Percentiles rank a stretch among this genome's conserved stretches.
phyloP scores from a whole-genome alignment of 2,329 filamentous ascomycete species.

The Pseudogymnoascus sp. region DNA sequence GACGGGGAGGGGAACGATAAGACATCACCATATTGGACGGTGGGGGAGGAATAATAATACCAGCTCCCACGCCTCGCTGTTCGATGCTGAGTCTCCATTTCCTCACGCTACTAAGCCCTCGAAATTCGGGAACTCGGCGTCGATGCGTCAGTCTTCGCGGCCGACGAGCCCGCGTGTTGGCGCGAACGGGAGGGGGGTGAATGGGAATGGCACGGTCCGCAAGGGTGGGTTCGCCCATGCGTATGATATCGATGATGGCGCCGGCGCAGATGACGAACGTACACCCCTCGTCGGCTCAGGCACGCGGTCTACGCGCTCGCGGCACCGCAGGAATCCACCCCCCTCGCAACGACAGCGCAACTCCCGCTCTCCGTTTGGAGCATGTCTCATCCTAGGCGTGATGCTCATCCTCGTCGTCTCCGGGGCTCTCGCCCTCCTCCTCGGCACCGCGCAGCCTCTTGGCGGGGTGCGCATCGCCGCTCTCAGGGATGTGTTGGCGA shows the following conservation, averaged over 20 bases:
- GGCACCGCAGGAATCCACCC: conserved; percentile 45
- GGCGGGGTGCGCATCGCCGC: conserved; percentile 68
- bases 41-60: conserved; percentile 62
- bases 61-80: conserved; percentile 53
- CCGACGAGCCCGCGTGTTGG: conserved; percentile 60
- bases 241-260: conserved; percentile 76
- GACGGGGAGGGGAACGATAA: conserved; percentile 55
- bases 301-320: conserved; percentile 53
- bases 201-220: conserved; percentile 44
- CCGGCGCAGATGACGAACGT: conserved; percentile 75
- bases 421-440: conserved; percentile 80
- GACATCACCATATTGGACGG: conserved; percentile 74
- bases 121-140: conserved; percentile 51
- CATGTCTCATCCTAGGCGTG: conserved; percentile 75
- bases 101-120: conserved; percentile 50
- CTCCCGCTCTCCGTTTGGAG: conserved; percentile 65
- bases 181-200: conserved; percentile 37
- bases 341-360: conserved; percentile 55
- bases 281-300: conserved; percentile 64
- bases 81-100: conserved; percentile 73
- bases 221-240: conserved; percentile 50
- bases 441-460: conserved; percentile 84
- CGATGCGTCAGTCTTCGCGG: conserved; percentile 51
- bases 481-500: conserved; percentile 85
- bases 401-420: conserved; percentile 74